Evolutionary conservation across 2,329 filamentous ascomycete species (phyloP).

Genomic region (Cordyceps farinosa): DNA sequence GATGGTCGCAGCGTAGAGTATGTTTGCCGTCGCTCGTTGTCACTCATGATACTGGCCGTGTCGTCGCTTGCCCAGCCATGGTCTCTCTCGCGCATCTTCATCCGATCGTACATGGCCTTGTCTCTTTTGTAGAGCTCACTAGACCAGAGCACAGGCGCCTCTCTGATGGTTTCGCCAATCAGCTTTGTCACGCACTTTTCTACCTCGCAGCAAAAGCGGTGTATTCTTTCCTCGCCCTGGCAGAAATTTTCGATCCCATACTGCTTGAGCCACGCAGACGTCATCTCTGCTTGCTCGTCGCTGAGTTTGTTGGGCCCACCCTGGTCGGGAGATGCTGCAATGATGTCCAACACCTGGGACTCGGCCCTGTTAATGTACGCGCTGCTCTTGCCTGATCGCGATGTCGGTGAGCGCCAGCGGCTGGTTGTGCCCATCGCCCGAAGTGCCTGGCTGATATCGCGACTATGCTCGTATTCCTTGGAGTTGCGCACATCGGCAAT

Average conservation of each 20-base stretch:
- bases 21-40: slow-evolving; percentile 48
- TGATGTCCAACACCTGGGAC: slow-evolving; percentile 79
- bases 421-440: slow-evolving; percentile 81
- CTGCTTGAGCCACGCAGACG: slow-evolving; percentile 74
- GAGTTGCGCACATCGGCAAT: slow-evolving; percentile 91
- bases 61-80: slow-evolving; percentile 47
- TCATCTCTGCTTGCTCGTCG: slow-evolving; percentile 90
- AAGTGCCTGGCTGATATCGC: slow-evolving; percentile 79
- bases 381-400: slow-evolving; percentile 46
- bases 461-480: slow-evolving; percentile 79
- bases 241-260: slow-evolving; percentile 90
- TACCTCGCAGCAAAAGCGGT: slow-evolving; percentile 88
- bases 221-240: slow-evolving; percentile 88
- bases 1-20: slow-evolving; percentile 44
- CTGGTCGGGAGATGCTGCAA: slow-evolving; percentile 77
- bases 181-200: slow-evolving; percentile 82
- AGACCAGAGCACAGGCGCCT: slow-evolving; percentile 87
- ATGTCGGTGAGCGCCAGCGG: slow-evolving; percentile 47
- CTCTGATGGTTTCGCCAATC: slow-evolving; percentile 76
- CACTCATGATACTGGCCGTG: slow-evolving; percentile 51
- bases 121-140: slow-evolving; percentile 84
- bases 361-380: slow-evolving; percentile 76
- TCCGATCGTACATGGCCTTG: slow-evolving; percentile 56
- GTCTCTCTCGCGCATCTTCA: slow-evolving; percentile 43
- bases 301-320: slow-evolving; percentile 92